Evolutionary conservation across 129 eudicot genomes (phyloP), one percentile per base, ranked within the genome.

Genomic region (Scalesia atractyloides): DNA sequence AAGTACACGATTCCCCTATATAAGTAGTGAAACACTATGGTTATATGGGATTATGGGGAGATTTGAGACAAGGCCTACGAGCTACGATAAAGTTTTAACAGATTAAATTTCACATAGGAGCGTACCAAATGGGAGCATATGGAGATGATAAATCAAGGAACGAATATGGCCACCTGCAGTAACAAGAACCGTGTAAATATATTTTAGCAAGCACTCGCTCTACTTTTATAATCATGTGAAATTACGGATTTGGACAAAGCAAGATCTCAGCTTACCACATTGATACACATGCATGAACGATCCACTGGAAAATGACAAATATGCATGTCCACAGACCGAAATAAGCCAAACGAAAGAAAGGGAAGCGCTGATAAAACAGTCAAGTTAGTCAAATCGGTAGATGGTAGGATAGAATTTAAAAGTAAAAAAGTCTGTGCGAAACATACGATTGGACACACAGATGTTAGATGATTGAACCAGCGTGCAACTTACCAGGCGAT

Each of bases 121-220:
- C 85, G 36, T 86, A 94, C 99, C 96, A 94, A 71, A 84, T 1
- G 26, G 99, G 99, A 81, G 99, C 97, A 79, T 54, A 94, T 48
- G 88, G 83, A 75, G 97, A 84, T 67, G 99, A 88, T 91, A 94
- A 80, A 19, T 94, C 99, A 22, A 94, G 88, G 77, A 94, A 94
- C 22, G 93, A 65, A 80, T 94, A 94, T 10, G 99, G 99, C 99
- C 99, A 94, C 82, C 99, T 94, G 96, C 78, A 69, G 73, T 70
- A 85, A 33, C 62, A 47, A 14, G 34, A 70, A 81, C 70, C 71
- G 34, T 48, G 47, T 19, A 19, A 24, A 60, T 68, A 50, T 11
- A 24, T 60, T 60, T 37, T 62, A 61, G 56, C 24, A 69, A 22
- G 59, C 59, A 30, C 14, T 62, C 34, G 66, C 15, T 61, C 44